Evolutionary conservation across 2,329 filamentous ascomycete genomes (phyloP).

Genomic region (Camillea tinctor): DNA sequence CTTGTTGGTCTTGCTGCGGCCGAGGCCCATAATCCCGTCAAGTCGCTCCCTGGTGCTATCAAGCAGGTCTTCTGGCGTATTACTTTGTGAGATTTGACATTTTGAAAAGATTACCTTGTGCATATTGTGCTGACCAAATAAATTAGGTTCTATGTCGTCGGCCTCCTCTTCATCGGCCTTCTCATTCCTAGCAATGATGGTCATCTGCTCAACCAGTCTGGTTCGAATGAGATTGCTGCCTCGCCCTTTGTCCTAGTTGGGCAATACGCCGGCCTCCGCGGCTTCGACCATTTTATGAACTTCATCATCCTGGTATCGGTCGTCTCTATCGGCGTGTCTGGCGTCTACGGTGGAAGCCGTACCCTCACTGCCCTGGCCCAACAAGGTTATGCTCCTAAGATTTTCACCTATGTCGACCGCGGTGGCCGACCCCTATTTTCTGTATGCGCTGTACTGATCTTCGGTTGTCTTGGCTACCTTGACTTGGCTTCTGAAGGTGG

Average conservation of each 20-base stretch:
- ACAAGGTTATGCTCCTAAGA: constrained; percentile 56
- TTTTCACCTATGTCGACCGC: constrained; percentile 58
- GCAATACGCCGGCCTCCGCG: constrained; percentile 50
- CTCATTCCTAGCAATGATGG: constrained; percentile 46
- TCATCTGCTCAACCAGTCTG: constrained; percentile 46
- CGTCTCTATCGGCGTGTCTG: constrained; percentile 57
- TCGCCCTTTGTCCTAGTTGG: constrained; percentile 61
- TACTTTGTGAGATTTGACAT: constrained; percentile 36
- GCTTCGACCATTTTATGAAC: constrained; percentile 59
- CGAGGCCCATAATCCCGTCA: constrained; percentile 67
- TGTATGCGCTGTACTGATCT: constrained; percentile 45
- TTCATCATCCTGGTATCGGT: constrained; percentile 58
- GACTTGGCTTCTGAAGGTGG: constrained; percentile 43
- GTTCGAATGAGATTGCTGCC: constrained; percentile 43
- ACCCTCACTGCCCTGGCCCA: constrained; percentile 59
- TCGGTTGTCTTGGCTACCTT: constrained; percentile 52
- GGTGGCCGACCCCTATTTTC: constrained; percentile 55
- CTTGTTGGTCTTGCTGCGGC: constrained; percentile 73
- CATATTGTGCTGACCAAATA: constrained; percentile 5
- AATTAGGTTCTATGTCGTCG: constrained; percentile 49
- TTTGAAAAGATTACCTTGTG: background rate
- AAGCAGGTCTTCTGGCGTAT: constrained; percentile 72
- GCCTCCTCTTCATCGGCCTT: constrained; percentile 52
- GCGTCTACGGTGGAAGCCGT: constrained; percentile 58
- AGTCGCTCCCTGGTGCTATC: constrained; percentile 75